These are phyloP conservation scores for Aspergillus ibericus DNA, from an alignment of 2,329 filamentous ascomycete species.

Conservation along the genomic window DNA sequence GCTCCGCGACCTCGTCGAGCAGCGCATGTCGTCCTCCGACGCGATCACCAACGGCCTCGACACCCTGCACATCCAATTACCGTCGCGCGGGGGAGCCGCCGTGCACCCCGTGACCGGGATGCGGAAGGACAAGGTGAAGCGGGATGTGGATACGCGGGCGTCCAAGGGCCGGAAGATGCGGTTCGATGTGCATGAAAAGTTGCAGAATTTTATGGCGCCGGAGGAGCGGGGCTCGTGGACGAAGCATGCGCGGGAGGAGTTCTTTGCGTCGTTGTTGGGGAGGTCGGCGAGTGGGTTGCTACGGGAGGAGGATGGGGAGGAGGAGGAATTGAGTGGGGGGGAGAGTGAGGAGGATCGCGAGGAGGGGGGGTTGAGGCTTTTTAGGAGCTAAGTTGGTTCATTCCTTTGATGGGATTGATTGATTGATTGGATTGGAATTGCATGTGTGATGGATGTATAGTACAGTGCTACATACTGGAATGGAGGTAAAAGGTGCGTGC, in stretches of 20 bases:
- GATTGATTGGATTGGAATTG: no score
- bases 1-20: slow-evolving; percentile 88
- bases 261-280: slow-evolving; percentile 74
- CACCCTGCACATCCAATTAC: slow-evolving; percentile 36
- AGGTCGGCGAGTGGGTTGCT: slow-evolving; percentile 62
- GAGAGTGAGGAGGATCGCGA: slow-evolving; percentile 33
- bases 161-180: slow-evolving; percentile 93
- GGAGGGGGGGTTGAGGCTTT: slow-evolving; percentile 36
- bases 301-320: slow-evolving; percentile 56
- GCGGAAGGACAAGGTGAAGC: slow-evolving; percentile 66
- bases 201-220: slow-evolving; percentile 97
- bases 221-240: slow-evolving; percentile 82
- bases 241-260: slow-evolving; percentile 70
- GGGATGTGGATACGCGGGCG: slow-evolving; percentile 86
- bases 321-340: slow-evolving; percentile 41
- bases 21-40: slow-evolving; percentile 68
- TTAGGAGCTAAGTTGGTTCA: slow-evolving; percentile 31
- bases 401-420: no score
- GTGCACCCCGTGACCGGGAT: slow-evolving; percentile 45
- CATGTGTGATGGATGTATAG: no score
- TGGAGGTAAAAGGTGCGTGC: neutral
- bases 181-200: slow-evolving; percentile 93
- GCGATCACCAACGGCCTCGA: slow-evolving; percentile 48
- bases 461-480: no score
- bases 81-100: slow-evolving; percentile 32